Percentiles rank a stretch among this genome's conserved stretches.
Evolutionary conservation across 78 protist genomes (phyloP).

Genomic region (Tieghemostelium lacteum): DNA sequence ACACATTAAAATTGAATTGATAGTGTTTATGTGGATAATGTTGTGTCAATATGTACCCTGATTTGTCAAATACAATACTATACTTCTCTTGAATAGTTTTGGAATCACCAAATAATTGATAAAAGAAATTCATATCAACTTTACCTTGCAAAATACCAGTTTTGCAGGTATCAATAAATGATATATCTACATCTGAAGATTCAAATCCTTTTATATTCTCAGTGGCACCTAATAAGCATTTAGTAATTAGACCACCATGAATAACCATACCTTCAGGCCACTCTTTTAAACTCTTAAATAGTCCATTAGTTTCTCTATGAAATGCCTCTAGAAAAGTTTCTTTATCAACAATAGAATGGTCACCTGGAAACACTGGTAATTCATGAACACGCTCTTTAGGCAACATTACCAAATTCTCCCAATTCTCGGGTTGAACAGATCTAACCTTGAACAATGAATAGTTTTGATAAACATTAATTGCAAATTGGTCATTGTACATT

Average conservation of each 20-base stretch:
- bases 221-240: background rate
- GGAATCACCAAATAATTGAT: background rate
- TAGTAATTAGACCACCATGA: slow-evolving; percentile 30
- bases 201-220: background rate
- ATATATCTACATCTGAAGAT: slow-evolving; percentile 9
- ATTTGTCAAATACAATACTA: background rate
- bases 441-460: background rate
- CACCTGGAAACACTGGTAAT: background rate
- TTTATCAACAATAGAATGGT: background rate
- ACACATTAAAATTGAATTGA: background rate
- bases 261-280: background rate
- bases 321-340: background rate
- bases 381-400: background rate
- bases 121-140: background rate
- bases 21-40: slow-evolving; percentile 37
- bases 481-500: background rate
- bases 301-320: background rate
- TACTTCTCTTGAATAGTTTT: background rate
- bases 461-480: slow-evolving; percentile 34
- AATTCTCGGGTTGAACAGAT: background rate
- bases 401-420: background rate
- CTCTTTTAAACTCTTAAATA: background rate
- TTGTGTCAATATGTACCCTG: background rate
- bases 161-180: background rate
- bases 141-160: background rate